Evolutionary conservation across 192 early-diverging fungal species (phyloP).

Genomic region (Phycomyces blakesleeanus): DNA sequence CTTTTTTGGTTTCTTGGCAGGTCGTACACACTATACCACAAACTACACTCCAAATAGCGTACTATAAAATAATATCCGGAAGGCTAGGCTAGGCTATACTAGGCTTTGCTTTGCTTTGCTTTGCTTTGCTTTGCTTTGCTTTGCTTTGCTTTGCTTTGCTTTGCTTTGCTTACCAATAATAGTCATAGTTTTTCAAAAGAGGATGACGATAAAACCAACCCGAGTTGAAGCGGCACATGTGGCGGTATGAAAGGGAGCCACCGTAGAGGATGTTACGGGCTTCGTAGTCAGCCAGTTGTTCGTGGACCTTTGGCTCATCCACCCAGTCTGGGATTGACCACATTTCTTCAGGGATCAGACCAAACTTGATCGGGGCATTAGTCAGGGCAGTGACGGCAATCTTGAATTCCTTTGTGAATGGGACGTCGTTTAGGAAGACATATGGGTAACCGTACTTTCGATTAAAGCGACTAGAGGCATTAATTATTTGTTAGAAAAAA

Average conservation of each 20-base stretch:
- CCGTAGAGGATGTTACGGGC: constrained; percentile 65
- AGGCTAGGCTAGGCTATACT: too few relatives aligned
- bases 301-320: constrained; percentile 56
- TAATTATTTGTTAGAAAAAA: not conserved
- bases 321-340: constrained; percentile 77
- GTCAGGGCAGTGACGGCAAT: constrained; percentile 39
- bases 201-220: constrained; percentile 57
- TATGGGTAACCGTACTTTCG: constrained; percentile 69
- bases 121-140: too few relatives aligned
- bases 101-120: too few relatives aligned
- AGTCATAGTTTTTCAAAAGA: constrained; percentile 55
- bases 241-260: constrained; percentile 70
- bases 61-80: too few relatives aligned
- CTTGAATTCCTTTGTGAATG: constrained; percentile 64
- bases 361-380: constrained; percentile 57
- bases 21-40: too few relatives aligned
- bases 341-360: constrained; percentile 63
- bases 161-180: constrained; percentile 80
- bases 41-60: too few relatives aligned
- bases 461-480: constrained; percentile 61
- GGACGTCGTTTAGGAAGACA: constrained; percentile 72
- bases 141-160: too few relatives aligned
- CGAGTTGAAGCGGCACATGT: constrained; percentile 79
- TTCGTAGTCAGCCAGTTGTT: constrained; percentile 54
- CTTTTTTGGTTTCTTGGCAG: too few relatives aligned